phyloP scores from a whole-genome alignment of 176 grass and related monocot species.

The Eragrostis curvula region DNA sequence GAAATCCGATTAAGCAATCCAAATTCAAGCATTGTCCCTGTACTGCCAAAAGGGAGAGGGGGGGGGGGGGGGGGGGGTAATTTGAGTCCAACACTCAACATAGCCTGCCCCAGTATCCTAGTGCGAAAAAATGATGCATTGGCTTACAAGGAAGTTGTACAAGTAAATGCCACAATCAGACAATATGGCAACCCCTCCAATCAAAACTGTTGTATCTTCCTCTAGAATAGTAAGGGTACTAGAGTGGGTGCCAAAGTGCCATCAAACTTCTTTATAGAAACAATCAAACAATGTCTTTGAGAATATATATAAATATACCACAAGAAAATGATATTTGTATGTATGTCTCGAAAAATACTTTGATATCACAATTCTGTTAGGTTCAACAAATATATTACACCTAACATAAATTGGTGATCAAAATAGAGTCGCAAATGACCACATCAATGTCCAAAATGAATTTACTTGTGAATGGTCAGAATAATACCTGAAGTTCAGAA shows the following conservation, averaged over 20 bases:
- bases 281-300: neutral
- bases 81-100: neutral
- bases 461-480: neutral
- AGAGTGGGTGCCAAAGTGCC: neutral
- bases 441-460: slow-evolving; percentile 24
- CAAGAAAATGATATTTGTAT: neutral
- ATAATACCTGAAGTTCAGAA: slow-evolving; percentile 85
- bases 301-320: neutral
- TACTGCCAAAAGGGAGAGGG: neutral
- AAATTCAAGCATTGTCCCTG: neutral
- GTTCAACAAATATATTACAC: slow-evolving; percentile 4
- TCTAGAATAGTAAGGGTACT: neutral
- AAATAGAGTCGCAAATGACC: neutral
- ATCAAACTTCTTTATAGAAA: neutral
- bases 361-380: neutral
- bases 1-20: neutral
- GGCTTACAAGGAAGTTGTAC: neutral
- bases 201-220: neutral
- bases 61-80: no score
- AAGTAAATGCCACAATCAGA: slow-evolving; percentile 30
- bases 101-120: neutral
- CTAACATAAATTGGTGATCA: neutral
- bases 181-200: slow-evolving; percentile 7
- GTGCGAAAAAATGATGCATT: neutral
- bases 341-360: neutral